Conservation (phyloP, 148 eudicot genomes). For the Spergularia bocconei region DNA sequence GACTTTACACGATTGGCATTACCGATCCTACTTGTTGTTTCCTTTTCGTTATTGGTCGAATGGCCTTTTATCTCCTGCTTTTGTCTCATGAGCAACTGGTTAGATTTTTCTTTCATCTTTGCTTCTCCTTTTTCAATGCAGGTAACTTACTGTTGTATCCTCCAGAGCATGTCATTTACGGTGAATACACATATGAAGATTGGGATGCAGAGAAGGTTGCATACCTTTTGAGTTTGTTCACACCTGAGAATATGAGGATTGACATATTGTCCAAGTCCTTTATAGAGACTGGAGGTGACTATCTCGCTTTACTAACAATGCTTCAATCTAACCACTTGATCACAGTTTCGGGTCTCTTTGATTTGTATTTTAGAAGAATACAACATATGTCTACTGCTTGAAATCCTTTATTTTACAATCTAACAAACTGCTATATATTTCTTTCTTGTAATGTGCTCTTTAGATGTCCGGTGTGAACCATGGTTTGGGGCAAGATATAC, state of each 20-base stretch:
- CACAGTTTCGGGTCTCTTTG: background rate
- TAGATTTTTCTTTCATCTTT: background rate
- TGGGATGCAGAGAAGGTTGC: constrained; percentile 78
- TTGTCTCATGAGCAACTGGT: background rate
- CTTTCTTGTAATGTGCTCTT: constrained; percentile 3
- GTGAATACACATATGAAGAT: constrained; percentile 75
- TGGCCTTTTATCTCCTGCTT: background rate
- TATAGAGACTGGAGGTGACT: constrained; percentile 55
- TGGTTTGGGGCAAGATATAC: constrained; percentile 87
- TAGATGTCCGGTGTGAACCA: constrained; percentile 68
- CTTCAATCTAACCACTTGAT: background rate
- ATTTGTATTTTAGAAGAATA: background rate
- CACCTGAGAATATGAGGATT: constrained; percentile 85
- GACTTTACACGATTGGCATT: background rate
- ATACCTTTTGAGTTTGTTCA: constrained; percentile 55
- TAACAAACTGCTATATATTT: constrained; percentile 8
- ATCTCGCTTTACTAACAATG: background rate
- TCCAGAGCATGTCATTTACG: constrained; percentile 88
- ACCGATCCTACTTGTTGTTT: background rate
- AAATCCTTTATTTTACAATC: background rate
- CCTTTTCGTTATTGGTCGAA: background rate
- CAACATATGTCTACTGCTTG: background rate
- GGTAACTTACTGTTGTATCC: constrained; percentile 75
- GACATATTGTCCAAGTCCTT: constrained; percentile 71
- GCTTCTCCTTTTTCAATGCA: constrained; percentile 29